Evolutionary conservation across 805 yeast species (phyloP), one percentile per base, ranked within the genome.

Genomic region (Candida incommunis): DNA sequence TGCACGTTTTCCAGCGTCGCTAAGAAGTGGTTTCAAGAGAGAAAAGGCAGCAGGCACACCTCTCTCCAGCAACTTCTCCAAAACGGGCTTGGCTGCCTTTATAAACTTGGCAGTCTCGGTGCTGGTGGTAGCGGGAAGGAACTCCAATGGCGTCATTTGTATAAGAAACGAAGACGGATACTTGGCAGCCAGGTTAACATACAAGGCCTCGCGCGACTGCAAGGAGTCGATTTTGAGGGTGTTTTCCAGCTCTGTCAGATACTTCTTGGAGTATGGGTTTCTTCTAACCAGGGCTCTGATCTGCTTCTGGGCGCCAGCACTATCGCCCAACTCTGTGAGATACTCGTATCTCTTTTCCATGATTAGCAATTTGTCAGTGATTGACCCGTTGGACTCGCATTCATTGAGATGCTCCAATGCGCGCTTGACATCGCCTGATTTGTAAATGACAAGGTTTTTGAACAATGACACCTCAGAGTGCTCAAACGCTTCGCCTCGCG

Each of bases 41-140:
- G 81, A 81, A 64, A 88, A 92, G 3, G 92, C 74, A 1, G 96
- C 83, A 3, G 97, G 97, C 26, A 87, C 92, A 35, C 95, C 94
- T 46, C 86, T 73, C 50, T 71, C 65, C 54, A 92, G 71, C 56
- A 80, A 83, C 3, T 69, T 61, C 3, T 71, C 47, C 41, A 88
- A 62, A 59, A 87, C 92, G 2, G 60, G 59, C 24, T 63, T 53
- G 4, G 75, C 77, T 45, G 72, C 72, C 7, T 48, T 48, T 40
- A 62, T 64, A 54, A 80, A 76, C 11, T 49, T 45, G 7, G 11
- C 18, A 31, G 20, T n/a, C 11, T 23, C 48, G 41, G 69, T 60
- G 23, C 72, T 58, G 7, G 71, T 72, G 15, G 80, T 78, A 3
- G 65, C 66, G 5, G 50, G 41, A 16, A 55, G 45, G 46, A 55